Base-by-base conservation (phyloP, 441 rosid species). In the Erodium moschatum region DNA sequence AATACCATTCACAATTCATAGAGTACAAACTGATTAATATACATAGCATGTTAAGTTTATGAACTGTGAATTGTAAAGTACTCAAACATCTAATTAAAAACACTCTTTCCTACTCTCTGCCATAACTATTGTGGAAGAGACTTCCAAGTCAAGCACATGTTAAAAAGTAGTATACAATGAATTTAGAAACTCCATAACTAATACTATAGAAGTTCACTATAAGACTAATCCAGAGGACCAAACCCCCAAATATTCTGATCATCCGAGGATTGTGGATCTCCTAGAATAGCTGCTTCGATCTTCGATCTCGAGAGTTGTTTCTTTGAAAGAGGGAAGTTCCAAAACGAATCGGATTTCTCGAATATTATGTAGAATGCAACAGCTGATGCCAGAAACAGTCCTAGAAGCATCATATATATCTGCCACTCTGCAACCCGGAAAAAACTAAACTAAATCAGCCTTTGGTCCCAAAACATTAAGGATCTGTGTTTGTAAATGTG, bases 341-440 rank as follows among this genome's bases (percentile, higher is more conserved):
- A 89, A 77, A 94, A 94, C 24, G 92, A 85, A 83, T 87, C 97
- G 0, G 97, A 91, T 20, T 89, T 91, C 85, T 89, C 75, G 6
- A 89, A 94, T 84, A 94, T 88, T 1, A 88, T 58, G 82, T 89
- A 94, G 69, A 89, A 92, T 24, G 79, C 84, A 61, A 85, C 76
- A 40, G 91, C 89, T 33, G 99, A 94, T 5, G 88, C 97, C 85
- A 89, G 65, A 77, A 94, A 91, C 75, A 94, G 80, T 71, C 91
- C 92, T 42, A 83, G 40, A 42, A 94, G 80, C 73, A 94, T 60
- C 66, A 87, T 70, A 68, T 94, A 94, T 2, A 94, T 90, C 81
- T 94, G 97, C 99, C 99, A 94, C 74, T 86, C 97, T 91, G 90
- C 88, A 76, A 33, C 24, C 4, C 31, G 54, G 52, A 35, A 35